Conservation (phyloP, 345 rosid species). For the Salix viminalis region DNA sequence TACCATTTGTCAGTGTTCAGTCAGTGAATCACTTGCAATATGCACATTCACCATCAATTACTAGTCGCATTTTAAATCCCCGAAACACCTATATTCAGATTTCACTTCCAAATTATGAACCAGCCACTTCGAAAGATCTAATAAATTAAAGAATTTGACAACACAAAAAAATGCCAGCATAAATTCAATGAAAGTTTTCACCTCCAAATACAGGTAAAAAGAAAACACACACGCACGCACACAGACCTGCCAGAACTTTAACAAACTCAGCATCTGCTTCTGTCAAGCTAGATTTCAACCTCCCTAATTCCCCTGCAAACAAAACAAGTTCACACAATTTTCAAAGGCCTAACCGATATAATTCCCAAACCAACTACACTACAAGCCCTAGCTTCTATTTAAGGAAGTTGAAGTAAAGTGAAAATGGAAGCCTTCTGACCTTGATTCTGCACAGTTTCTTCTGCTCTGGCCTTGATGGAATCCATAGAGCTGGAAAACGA, state of each 20-base stretch:
- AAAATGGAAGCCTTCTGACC: conserved; percentile 27
- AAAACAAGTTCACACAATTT: neutral
- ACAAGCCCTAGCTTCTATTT: neutral
- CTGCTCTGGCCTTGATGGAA: conserved; percentile 42
- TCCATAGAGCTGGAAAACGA: conserved; percentile 43
- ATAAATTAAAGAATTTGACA: neutral
- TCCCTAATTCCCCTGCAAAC: conserved; percentile 45
- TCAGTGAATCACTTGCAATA: neutral
- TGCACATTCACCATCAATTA: neutral
- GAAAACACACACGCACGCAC: neutral
- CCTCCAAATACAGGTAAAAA: neutral
- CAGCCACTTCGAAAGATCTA: neutral
- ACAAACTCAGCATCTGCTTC: conserved; percentile 84
- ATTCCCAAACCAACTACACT: neutral
- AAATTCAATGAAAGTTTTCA: neutral
- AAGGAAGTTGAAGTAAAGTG: neutral
- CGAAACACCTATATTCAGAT: neutral
- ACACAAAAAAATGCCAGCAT: neutral
- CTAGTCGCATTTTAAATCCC: neutral
- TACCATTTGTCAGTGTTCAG: neutral
- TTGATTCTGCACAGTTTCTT: conserved; percentile 46
- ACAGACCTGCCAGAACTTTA: conserved; percentile 62
- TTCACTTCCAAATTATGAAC: neutral
- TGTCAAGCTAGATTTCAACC: conserved; percentile 54
- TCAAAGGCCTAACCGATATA: neutral